These are phyloP conservation scores for Byssothecium circinans DNA, from an alignment of 2,329 filamentous ascomycete species.

Conservation along the genomic window DNA sequence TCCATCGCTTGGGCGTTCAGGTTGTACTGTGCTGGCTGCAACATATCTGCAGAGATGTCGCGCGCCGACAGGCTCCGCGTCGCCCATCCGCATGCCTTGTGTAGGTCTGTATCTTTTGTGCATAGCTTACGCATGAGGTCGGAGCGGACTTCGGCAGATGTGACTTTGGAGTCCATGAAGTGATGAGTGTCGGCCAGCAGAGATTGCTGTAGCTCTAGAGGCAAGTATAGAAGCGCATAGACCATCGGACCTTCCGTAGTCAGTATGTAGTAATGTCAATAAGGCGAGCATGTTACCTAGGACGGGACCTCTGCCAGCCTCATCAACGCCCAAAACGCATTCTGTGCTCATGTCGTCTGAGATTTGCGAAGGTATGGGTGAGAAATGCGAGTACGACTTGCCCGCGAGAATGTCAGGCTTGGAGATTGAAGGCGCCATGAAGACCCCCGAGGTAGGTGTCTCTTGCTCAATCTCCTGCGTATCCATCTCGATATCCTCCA, in stretches of 20 bases:
- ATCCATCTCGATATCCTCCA: constrained; percentile 38
- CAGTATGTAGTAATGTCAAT: constrained; percentile 8
- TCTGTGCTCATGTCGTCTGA: constrained; percentile 52
- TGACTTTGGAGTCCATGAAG: constrained; percentile 94
- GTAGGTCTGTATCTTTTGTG: constrained; percentile 61
- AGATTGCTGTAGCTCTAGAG: constrained; percentile 65
- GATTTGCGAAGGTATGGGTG: constrained; percentile 46
- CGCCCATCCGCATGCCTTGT: constrained; percentile 77
- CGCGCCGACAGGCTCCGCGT: constrained; percentile 77
- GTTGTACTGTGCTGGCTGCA: constrained; percentile 72
- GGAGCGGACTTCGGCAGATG: constrained; percentile 78
- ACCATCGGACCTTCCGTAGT: constrained; percentile 61
- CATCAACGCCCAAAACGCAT: constrained; percentile 86
- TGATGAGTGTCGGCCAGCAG: constrained; percentile 78
- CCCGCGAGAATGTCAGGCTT: constrained; percentile 44
- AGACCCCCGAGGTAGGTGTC: constrained; percentile 40
- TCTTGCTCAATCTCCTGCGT: constrained; percentile 40
- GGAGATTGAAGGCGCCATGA: constrained; percentile 53
- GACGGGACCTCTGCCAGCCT: constrained; percentile 92
- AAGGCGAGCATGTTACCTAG: constrained; percentile 62
- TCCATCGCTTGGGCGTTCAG: constrained; percentile 96
- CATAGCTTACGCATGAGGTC: constrained; percentile 73
- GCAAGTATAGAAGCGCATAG: constrained; percentile 71
- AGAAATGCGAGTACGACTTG: constrained; percentile 53
- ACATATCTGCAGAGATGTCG: constrained; percentile 79